Evolutionary conservation across 345 rosid genomes (phyloP), one percentile per base, ranked within the genome.

Genomic region (Bruguiera sexangula): DNA sequence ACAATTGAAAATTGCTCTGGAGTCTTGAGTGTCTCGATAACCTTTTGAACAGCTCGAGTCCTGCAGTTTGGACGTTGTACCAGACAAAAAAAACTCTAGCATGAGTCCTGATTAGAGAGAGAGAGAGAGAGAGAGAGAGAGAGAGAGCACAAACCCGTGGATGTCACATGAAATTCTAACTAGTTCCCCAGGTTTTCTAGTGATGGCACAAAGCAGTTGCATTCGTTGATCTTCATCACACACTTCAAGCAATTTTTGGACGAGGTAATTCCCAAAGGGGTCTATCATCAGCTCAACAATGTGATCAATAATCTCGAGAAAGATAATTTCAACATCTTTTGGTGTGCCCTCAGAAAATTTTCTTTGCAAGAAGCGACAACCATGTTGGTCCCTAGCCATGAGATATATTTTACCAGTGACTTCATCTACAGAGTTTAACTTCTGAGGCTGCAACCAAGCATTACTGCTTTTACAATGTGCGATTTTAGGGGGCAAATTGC

Each of bases 11-110:
- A 71, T 78, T 89, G 92, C 79, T 89, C 89, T 19, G 83, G 82
- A 59, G 75, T 69, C 73, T 71, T 84, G 21, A 84, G 81, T 18
- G 84, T 86, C 79, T 92, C 92, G 30, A 92, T 80, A 36, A 89
- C 85, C 81, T 89, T 92, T 74, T 92, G 96, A 75, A 92, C 87
- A 32, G 89, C 96, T 58, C 93, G 87, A 61, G 97, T 89, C 82
- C 96, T 92, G 79, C 60, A 56, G 24, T 24, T 55, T 3, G 31
- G 60, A 24, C 1, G 31, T 24, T 9, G 30, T 56, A 9, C 29
- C 26, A 56, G 19, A 56, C 4, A 22, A 55, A 56, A 55, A 24
- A 56, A 56, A 10, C 31, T 9, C 29, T 21, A 56, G 19, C 10
- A 8, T 27, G 26, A 24, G 13, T 24, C 60, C 60, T 24, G 19